Evolutionary conservation across 1,139 yeast species (phyloP).

Genomic region (Zygosaccharomyces pseudobailii): DNA sequence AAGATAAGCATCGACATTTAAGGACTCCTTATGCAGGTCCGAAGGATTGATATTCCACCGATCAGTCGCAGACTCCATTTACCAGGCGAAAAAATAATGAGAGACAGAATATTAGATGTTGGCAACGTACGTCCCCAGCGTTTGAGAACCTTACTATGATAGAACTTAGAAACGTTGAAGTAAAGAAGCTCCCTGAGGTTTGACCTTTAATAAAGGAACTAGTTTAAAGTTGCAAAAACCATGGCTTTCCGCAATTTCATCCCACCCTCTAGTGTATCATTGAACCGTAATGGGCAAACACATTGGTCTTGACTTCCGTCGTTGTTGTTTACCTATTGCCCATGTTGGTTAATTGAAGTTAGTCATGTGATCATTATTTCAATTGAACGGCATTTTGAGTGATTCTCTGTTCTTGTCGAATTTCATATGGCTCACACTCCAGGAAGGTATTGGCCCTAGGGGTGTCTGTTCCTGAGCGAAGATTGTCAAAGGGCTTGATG

Average conservation of each 20-base stretch:
- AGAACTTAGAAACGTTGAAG: not conserved
- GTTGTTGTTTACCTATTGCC: slow-evolving; percentile 5
- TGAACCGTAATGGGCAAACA: slow-evolving; percentile 4
- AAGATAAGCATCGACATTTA: slow-evolving; percentile 1
- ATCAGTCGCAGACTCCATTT: slow-evolving; percentile 11
- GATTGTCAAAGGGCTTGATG: not conserved
- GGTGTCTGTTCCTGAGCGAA: not conserved
- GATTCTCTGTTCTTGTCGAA: slow-evolving; percentile 14
- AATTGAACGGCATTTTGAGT: slow-evolving; percentile 11
- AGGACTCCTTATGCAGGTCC: slow-evolving; percentile 6
- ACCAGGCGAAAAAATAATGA: slow-evolving; percentile 1
- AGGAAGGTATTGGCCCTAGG: not conserved
- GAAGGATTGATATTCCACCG: slow-evolving; percentile 16
- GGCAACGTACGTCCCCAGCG: not conserved
- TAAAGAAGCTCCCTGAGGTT: not conserved
- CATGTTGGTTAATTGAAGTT: slow-evolving; percentile 3
- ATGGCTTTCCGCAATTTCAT: not conserved
- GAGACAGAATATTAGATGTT: not conserved
- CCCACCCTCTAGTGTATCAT: not conserved
- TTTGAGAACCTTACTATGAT: not conserved
- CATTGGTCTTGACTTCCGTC: slow-evolving; percentile 2
- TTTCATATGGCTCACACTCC: not conserved
- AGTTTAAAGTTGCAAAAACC: not conserved
- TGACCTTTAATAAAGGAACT: not conserved
- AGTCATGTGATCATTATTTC: slow-evolving; percentile 1